phyloP scores from a whole-genome alignment of 2,329 filamentous ascomycete genomes.

The Talaromyces sp. region DNA sequence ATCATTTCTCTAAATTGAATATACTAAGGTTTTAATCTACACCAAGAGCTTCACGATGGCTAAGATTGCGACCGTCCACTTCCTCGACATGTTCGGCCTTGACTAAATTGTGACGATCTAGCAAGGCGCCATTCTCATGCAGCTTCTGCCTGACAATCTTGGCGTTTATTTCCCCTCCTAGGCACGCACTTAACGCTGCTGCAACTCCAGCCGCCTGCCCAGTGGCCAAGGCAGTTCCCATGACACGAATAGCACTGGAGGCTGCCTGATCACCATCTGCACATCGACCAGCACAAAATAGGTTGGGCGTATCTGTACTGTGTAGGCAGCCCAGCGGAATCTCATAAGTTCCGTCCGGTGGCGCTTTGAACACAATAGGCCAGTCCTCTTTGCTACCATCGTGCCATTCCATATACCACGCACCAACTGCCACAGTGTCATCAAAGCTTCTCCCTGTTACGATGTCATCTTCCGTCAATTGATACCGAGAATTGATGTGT shows the following conservation, averaged over 20 bases:
- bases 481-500: conserved; percentile 1
- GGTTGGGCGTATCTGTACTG: neutral
- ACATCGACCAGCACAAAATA: conserved; percentile 1
- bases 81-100: too few species aligned
- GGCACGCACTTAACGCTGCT: neutral
- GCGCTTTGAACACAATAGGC: neutral
- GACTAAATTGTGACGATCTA: too few species aligned
- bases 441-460: neutral
- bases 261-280: conserved; percentile 1
- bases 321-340: neutral
- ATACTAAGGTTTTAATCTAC: too few species aligned
- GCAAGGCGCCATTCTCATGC: too few species aligned
- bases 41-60: too few species aligned
- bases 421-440: neutral
- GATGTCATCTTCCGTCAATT: neutral
- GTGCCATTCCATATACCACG: conserved; percentile 1
- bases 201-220: conserved; percentile 7
- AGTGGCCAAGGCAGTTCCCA: neutral
- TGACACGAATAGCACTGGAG: neutral
- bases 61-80: too few species aligned
- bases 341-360: neutral
- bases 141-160: too few species aligned
- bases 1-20: too few species aligned
- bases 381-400: neutral
- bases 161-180: too few species aligned